A percentile compares a stretch with the other conserved stretches of the same genome.
phyloP scores from a whole-genome alignment of 2,329 filamentous ascomycete species.

The Calonectria crousiana region DNA sequence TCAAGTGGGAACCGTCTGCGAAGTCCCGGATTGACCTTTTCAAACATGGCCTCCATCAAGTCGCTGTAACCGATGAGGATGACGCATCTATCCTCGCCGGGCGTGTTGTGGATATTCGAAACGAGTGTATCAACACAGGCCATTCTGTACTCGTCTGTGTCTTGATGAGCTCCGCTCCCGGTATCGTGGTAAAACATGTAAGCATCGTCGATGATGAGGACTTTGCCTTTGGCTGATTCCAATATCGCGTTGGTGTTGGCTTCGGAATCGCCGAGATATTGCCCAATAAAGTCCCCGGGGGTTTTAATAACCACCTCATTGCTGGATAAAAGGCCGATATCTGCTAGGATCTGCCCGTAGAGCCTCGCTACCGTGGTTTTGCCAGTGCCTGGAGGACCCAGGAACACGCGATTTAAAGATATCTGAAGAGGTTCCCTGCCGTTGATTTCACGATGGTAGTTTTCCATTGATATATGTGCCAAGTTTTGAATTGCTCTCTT shows the following conservation, averaged over 20 bases:
- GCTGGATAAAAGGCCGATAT: conserved; percentile 70
- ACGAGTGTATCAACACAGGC: conserved; percentile 82
- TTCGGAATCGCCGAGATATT: conserved; percentile 74
- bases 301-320: conserved; percentile 74
- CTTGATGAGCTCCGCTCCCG: conserved; percentile 45
- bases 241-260: conserved; percentile 78
- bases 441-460: conserved; percentile 73
- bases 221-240: conserved; percentile 73
- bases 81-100: conserved; percentile 80
- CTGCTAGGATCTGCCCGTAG: conserved; percentile 75
- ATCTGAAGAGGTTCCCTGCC: conserved; percentile 70
- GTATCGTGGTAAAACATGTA: conserved; percentile 71
- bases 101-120: conserved; percentile 76
- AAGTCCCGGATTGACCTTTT: conserved; percentile 78
- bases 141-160: conserved; percentile 62
- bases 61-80: conserved; percentile 79
- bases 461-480: conserved; percentile 67
- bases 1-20: conserved; percentile 74
- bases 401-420: conserved; percentile 75
- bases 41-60: conserved; percentile 78
- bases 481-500: conserved; percentile 62
- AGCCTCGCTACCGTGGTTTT: conserved; percentile 81
- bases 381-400: conserved; percentile 78
- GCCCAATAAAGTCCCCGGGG: conserved; percentile 78
- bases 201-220: conserved; percentile 83